Base-by-base conservation (phyloP, 176 grass and related monocot genomes). In the Juncus effusus region DNA sequence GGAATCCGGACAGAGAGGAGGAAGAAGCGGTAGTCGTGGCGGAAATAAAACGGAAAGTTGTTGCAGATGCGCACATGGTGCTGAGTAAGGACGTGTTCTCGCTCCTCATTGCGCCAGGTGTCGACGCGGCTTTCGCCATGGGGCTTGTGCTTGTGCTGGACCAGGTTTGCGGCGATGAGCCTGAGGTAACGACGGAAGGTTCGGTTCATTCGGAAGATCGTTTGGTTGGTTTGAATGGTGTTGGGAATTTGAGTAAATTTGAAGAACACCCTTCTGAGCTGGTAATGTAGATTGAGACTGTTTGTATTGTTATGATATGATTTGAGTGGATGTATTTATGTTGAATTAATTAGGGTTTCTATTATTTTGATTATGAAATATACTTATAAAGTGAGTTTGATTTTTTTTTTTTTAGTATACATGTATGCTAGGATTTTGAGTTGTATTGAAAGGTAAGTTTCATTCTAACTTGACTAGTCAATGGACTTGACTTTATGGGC, bases 61-160 rank as follows among this genome's bases (percentile, higher is more conserved):
- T 93, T 75, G 76, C 82, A n/a, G 79, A 57, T 56, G 72, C 85
- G 38, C 82, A 93, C 40, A 80, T 99, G 3, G 35, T 99, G 44
- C 51, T 99, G 44, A 88, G 83, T 1, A 82, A 81, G 4, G 88
- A 99, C 63, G 94, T 90, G 13, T 99, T 93, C 76, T 84, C 84
- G 69, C 85, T 99, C 5, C 84, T 86, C 71, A 70, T 99, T 42
- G 51, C 60, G 2, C 83, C 88, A 0, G 80, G 81, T 2, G 88
- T 86, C 63, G 94, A 99, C 47, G 82, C 88, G 0, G 94, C 88
- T 10, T 93, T 99, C 63, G 82, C 78, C 62, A 93, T 99, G 85
- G 94, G 85, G 44, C 56, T 93, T 60, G 85, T 99, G 40, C 80
- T 99, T 62, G 88, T 93, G 44, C 88, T 99, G 40, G 94, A 89